phyloP scores from a whole-genome alignment of 2,329 filamentous ascomycete genomes.

The Verticillium isaacii region DNA sequence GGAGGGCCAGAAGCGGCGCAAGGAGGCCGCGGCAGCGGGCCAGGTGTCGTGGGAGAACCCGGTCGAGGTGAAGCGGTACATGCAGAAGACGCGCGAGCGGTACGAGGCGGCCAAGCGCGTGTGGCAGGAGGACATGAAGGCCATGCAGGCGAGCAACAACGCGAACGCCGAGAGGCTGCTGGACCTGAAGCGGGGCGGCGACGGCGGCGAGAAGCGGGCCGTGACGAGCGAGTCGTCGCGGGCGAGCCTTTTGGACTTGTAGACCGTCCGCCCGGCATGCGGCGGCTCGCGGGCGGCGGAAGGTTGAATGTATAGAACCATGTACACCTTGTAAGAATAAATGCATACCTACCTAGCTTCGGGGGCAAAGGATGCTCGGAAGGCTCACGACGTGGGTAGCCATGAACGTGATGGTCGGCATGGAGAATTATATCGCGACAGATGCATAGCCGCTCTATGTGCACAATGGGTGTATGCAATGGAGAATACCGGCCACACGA shows the following conservation, averaged over 20 bases:
- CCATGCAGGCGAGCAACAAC: conserved; percentile 20
- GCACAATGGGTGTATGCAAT: neutral
- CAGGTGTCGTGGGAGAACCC: conserved; percentile 57
- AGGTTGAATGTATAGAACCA: neutral
- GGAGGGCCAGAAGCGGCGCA: conserved; percentile 64
- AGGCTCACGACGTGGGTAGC: neutral
- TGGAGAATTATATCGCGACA: neutral
- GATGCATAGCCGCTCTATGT: neutral
- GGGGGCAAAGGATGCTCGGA: neutral
- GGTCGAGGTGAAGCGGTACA: conserved; percentile 34
- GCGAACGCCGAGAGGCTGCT: conserved; percentile 30
- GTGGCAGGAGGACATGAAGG: conserved; percentile 26
- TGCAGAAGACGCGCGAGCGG: conserved; percentile 23
- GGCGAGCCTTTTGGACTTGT: neutral
- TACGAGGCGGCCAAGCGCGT: conserved; percentile 19
- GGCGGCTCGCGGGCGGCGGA: neutral
- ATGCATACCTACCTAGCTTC: neutral
- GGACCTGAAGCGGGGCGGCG: conserved; percentile 18
- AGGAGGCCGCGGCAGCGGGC: conserved; percentile 57
- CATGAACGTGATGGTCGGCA: no score
- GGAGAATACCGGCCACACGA: neutral
- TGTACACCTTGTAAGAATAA: conserved; percentile 1
- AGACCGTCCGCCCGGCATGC: neutral
- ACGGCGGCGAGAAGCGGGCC: conserved; percentile 13
- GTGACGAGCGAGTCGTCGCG: neutral